Percentiles rank a stretch among this genome's conserved stretches.
phyloP scores from a whole-genome alignment of 1,284 basidiomycete genomes.

The Fomitiporia mediterranea region DNA sequence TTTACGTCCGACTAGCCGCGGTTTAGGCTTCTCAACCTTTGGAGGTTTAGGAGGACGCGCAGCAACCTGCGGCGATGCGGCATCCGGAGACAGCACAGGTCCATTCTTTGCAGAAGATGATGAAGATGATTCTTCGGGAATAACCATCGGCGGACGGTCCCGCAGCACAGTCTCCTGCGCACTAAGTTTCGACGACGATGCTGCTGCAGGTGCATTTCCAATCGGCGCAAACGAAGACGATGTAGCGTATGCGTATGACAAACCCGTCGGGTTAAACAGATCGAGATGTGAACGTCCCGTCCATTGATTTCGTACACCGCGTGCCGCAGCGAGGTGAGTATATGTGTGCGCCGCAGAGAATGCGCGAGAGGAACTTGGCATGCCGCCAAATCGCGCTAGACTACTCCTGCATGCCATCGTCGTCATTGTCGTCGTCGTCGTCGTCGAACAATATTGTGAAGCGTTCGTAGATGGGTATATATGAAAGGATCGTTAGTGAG shows the following conservation, averaged over 20 bases:
- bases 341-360: not conserved
- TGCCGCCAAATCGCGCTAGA: conserved; percentile 1
- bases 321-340: conserved; percentile 9
- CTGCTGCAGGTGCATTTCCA: conserved; percentile 14
- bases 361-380: not conserved
- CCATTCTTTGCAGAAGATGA: conserved; percentile 27
- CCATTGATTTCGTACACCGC: not conserved
- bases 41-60: conserved; percentile 67
- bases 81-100: conserved; percentile 48
- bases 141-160: conserved; percentile 48
- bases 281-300: conserved; percentile 18
- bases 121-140: conserved; percentile 32
- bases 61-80: conserved; percentile 62
- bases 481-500: not conserved
- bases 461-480: too few relatives aligned
- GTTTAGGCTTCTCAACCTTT: conserved; percentile 57
- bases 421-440: not conserved
- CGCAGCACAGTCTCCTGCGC: conserved; percentile 33
- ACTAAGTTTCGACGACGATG: conserved; percentile 25
- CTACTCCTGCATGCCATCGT: conserved; percentile 12
- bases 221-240: conserved; percentile 24
- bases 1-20: conserved; percentile 70
- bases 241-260: conserved; percentile 66
- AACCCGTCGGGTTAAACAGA: conserved; percentile 39
- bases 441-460: too few relatives aligned